These are phyloP conservation scores for Penicillium coprophilum DNA, from an alignment of 495 filamentous ascomycete genomes.

Conservation along the genomic window DNA sequence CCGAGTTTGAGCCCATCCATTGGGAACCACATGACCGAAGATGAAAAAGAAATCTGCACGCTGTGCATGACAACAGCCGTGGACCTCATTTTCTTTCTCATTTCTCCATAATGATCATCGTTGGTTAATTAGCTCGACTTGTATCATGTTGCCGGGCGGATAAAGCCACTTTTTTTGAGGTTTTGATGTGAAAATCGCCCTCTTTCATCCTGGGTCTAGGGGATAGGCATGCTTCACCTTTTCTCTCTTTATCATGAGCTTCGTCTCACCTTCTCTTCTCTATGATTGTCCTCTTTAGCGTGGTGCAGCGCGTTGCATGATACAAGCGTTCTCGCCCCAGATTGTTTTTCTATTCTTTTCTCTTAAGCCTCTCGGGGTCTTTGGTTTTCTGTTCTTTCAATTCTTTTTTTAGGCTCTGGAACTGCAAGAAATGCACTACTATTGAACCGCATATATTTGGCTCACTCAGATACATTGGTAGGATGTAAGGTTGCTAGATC, in stretches of 20 bases:
- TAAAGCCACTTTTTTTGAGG: background rate
- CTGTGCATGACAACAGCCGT: background rate
- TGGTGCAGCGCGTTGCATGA: slow-evolving; percentile 36
- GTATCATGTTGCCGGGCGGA: background rate
- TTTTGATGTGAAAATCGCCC: background rate
- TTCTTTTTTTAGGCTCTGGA: background rate
- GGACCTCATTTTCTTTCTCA: background rate
- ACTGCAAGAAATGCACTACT: background rate
- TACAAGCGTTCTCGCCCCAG: slow-evolving; percentile 28
- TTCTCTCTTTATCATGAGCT: background rate
- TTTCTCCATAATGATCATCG: background rate
- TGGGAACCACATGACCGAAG: slow-evolving; percentile 44
- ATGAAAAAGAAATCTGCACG: slow-evolving; percentile 7
- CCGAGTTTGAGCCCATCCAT: slow-evolving; percentile 74
- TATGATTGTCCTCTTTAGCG: slow-evolving; percentile 32
- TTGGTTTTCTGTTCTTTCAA: background rate
- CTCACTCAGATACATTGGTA: background rate
- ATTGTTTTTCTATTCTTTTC: slow-evolving; percentile 13
- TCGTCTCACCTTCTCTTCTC: slow-evolving; percentile 4
- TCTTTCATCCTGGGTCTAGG: background rate
- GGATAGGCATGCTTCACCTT: background rate
- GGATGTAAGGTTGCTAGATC: background rate
- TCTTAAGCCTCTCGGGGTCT: slow-evolving; percentile 1
- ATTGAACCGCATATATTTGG: background rate
- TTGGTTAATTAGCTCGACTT: background rate